Percentiles rank a stretch among this genome's conserved stretches.
Evolutionary conservation across 2,329 filamentous ascomycete genomes (phyloP).

Genomic region (Alternaria solani): DNA sequence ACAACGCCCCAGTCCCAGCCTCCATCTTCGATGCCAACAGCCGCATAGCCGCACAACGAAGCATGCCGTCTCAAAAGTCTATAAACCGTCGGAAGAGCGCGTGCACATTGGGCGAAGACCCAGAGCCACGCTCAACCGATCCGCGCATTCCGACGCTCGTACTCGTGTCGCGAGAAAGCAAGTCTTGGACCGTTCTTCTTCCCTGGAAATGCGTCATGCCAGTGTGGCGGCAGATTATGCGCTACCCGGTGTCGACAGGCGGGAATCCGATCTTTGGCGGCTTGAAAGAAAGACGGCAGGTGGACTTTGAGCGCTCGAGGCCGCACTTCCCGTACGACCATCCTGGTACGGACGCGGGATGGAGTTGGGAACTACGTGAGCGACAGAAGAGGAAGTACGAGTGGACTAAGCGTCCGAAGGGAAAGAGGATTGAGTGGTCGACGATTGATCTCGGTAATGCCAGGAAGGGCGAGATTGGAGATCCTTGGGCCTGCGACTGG

Average conservation of each 20-base stretch:
- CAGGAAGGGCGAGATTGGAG: slow-evolving; percentile 81
- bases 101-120: slow-evolving; percentile 68
- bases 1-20: slow-evolving; percentile 58
- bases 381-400: slow-evolving; percentile 65
- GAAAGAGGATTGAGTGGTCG: slow-evolving; percentile 79
- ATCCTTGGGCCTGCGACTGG: slow-evolving; percentile 86
- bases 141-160: slow-evolving; percentile 80
- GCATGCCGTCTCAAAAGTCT: slow-evolving; percentile 77
- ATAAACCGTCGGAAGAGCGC: slow-evolving; percentile 78
- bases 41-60: slow-evolving; percentile 70
- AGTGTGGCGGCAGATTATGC: slow-evolving; percentile 86
- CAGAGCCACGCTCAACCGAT: slow-evolving; percentile 67
- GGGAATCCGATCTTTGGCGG: slow-evolving; percentile 85
- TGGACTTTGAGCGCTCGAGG: slow-evolving; percentile 78
- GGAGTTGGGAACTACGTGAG: slow-evolving; percentile 76
- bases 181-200: slow-evolving; percentile 80
- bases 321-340: slow-evolving; percentile 90
- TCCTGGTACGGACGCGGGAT: slow-evolving; percentile 79
- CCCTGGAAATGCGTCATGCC: slow-evolving; percentile 90
- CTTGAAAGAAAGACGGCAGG: slow-evolving; percentile 78
- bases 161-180: slow-evolving; percentile 65
- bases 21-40: slow-evolving; percentile 73
- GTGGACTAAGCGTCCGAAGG: slow-evolving; percentile 82
- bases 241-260: slow-evolving; percentile 79
- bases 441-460: slow-evolving; percentile 76